These are phyloP conservation scores for Arthrobotrys entomopaga DNA, from an alignment of 2,329 filamentous ascomycete species.

Conservation along the genomic window DNA sequence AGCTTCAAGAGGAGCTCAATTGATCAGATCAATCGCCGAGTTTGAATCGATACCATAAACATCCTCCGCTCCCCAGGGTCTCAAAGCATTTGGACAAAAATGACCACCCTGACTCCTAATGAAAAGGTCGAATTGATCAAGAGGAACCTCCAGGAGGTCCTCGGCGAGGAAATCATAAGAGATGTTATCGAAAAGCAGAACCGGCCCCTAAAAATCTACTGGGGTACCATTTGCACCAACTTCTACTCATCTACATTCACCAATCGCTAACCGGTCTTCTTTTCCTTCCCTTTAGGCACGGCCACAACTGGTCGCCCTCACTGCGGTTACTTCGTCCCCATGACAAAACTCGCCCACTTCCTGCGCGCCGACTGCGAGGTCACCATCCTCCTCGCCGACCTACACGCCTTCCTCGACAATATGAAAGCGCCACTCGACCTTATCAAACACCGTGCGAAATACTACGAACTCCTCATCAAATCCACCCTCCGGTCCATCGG, in stretches of 20 bases:
- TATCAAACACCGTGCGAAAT: slow-evolving; percentile 81
- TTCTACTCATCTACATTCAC: slow-evolving; percentile 56
- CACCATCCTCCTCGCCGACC: slow-evolving; percentile 75
- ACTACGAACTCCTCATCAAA: slow-evolving; percentile 82
- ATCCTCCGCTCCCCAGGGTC: neutral
- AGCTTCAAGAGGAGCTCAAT: too few species aligned
- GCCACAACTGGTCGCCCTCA: slow-evolving; percentile 89
- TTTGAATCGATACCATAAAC: neutral
- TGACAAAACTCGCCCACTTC: slow-evolving; percentile 89
- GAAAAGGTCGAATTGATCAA: slow-evolving; percentile 80
- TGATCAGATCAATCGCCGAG: neutral
- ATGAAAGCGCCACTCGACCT: slow-evolving; percentile 89
- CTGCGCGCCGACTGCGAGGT: slow-evolving; percentile 85
- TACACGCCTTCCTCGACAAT: slow-evolving; percentile 80
- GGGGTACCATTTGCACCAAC: slow-evolving; percentile 68
- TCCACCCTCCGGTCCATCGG: slow-evolving; percentile 79
- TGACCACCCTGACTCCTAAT: slow-evolving; percentile 62
- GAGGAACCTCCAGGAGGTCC: slow-evolving; percentile 81
- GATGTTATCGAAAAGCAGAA: slow-evolving; percentile 75
- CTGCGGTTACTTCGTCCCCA: slow-evolving; percentile 87
- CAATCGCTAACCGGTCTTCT: neutral
- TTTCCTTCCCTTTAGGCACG: slow-evolving; percentile 66
- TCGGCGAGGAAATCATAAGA: slow-evolving; percentile 86
- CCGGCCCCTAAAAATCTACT: slow-evolving; percentile 81
- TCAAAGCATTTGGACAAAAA: slow-evolving; percentile 36